These are phyloP conservation scores for Acer campestre DNA, from an alignment of 345 rosid genomes.

Conservation along the genomic window DNA sequence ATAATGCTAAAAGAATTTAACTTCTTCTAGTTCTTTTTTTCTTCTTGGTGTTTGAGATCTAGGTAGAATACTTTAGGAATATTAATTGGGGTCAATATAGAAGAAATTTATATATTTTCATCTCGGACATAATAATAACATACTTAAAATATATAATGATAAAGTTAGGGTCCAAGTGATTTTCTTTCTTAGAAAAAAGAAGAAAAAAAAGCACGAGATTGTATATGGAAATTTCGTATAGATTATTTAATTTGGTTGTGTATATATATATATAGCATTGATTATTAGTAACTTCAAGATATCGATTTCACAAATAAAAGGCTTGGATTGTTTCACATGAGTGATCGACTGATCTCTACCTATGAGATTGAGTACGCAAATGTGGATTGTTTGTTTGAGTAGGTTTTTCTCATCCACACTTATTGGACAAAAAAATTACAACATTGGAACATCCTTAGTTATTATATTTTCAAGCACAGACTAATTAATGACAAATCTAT, in stretches of 20 bases:
- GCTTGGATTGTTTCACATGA: neutral
- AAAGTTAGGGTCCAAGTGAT: neutral
- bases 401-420: neutral
- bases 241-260: neutral
- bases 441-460: neutral
- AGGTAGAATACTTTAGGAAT: no score
- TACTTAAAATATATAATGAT: neutral
- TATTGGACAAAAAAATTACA: no score
- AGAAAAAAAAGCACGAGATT: neutral
- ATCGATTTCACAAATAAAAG: neutral
- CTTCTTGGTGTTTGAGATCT: neutral
- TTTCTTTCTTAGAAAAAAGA: neutral
- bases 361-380: neutral
- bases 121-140: neutral
- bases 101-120: neutral
- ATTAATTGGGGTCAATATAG: neutral
- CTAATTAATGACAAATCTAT: neutral
- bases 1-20: no score
- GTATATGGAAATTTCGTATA: neutral
- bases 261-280: neutral
- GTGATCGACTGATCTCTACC: neutral
- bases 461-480: neutral
- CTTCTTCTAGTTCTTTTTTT: no score
- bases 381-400: neutral
- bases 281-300: neutral